These are phyloP conservation scores for Dysphania ambrosioides DNA, from an alignment of 148 eudicot genomes.

Conservation along the genomic window DNA sequence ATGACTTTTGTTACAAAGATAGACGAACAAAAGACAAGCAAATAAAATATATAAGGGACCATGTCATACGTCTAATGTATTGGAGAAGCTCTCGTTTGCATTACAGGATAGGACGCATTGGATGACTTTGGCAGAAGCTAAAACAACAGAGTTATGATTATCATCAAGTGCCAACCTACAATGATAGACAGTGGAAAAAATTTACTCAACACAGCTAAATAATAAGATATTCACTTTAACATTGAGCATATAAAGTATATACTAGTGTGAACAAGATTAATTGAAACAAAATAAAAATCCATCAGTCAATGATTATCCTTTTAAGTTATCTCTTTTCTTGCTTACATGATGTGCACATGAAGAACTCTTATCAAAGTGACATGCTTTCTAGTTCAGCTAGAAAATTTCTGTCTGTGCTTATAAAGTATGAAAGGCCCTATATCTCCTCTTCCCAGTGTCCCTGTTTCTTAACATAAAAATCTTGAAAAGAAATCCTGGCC, in stretches of 20 bases:
- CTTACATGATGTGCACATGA: neutral
- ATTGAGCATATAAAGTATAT: too few species aligned
- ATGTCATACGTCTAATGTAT: constrained; percentile 57
- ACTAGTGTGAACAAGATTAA: neutral
- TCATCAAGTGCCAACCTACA: constrained; percentile 87
- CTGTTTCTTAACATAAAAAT: neutral
- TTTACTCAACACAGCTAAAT: neutral
- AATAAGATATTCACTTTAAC: neutral
- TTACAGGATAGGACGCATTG: constrained; percentile 66
- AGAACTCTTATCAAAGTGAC: neutral
- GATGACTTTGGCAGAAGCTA: constrained; percentile 80
- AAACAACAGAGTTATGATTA: constrained; percentile 75
- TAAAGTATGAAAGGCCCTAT: neutral
- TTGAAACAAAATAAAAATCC: neutral
- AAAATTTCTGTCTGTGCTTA: neutral
- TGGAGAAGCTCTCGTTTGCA: constrained; percentile 53
- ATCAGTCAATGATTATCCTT: neutral
- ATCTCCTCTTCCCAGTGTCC: neutral
- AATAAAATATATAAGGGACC: neutral
- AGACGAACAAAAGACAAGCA: neutral
- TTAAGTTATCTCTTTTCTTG: neutral
- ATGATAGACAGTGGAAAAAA: constrained; percentile 3
- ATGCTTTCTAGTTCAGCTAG: neutral
- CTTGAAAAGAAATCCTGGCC: neutral
- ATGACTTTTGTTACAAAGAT: neutral